Base-by-base conservation (phyloP, 345 rosid species). In the Salix purpurea region DNA sequence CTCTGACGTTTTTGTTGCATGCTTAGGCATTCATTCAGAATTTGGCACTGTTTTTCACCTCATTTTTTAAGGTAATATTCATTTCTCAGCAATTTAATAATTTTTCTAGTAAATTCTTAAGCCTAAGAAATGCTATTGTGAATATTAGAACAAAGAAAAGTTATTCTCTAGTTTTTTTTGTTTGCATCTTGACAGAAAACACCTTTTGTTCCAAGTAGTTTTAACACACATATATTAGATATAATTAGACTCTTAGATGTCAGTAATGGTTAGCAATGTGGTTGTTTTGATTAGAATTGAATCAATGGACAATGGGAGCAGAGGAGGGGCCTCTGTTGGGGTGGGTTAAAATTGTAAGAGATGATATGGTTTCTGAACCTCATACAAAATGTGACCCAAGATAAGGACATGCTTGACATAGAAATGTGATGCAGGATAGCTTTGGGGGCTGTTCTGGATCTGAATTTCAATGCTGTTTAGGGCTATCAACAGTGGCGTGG, bases 1-100 rank as follows among this genome's bases (percentile, higher is more conserved):
- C 36, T 60, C 7, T 48, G 28, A 36, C n/a, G 48, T 48, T 56
- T 72, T 28, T 79, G 61, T 23, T 75, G 72, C 76, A 76, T 69
- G 69, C 76, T 64, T 89, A 96, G 99, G 99, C 99, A 69, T 96
- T 96, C 82, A 94, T 94, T 82, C 99, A 96, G 92, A 96, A 96
- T 75, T 81, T 96, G 90, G 97, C 98, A 24, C 81, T 96, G 70
- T 96, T 96, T 87, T 94, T 96, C 85, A 93, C 99, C 58, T 96
- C 99, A 34, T 96, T 94, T 85, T 94, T 77, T 74, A 96, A 94
- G 97, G 99, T 76, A 89, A 85, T 84, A 75, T 40, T 58, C 39
- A 1, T 61, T 72, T 52, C 23, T 10, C 26, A 46, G 12, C 7
- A 34, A 32, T 2, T 24, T 23, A 13, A 24, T 34, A 23, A 68